Percentiles rank a stretch among this genome's conserved stretches.
These are phyloP conservation scores for Schizosaccharomyces versatilis DNA, from an alignment of 1,139 yeast species.

Conservation along the genomic window DNA sequence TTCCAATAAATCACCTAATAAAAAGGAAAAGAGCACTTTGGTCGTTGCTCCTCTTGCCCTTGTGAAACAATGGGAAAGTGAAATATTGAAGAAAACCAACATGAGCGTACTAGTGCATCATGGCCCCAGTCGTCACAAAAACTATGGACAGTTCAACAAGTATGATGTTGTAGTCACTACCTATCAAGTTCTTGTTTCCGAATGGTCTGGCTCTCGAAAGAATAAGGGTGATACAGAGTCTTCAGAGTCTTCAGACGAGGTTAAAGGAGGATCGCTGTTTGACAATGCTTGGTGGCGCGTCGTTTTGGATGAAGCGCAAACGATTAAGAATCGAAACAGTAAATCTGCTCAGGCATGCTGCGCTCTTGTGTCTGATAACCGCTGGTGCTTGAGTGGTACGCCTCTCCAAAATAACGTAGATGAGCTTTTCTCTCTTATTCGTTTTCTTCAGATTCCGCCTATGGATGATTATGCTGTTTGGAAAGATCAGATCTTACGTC, in stretches of 20 bases:
- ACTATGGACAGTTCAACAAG: slow-evolving; percentile 12
- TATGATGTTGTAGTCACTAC: slow-evolving; percentile 66
- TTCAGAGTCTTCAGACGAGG: slow-evolving; percentile 19
- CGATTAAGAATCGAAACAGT: slow-evolving; percentile 53
- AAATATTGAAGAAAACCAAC: slow-evolving; percentile 29
- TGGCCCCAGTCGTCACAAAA: slow-evolving; percentile 30
- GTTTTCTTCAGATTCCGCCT: slow-evolving; percentile 57
- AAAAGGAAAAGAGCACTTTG: slow-evolving; percentile 36
- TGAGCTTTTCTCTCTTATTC: slow-evolving; percentile 57
- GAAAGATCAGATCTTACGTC: slow-evolving; percentile 66
- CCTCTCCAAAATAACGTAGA: slow-evolving; percentile 76
- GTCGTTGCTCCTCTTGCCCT: slow-evolving; percentile 61
- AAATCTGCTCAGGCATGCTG: slow-evolving; percentile 47
- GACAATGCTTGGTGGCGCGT: slow-evolving; percentile 37
- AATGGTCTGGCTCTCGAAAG: slow-evolving; percentile 7
- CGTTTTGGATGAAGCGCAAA: slow-evolving; percentile 79
- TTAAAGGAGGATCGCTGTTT: slow-evolving; percentile 23
- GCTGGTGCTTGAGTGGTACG: slow-evolving; percentile 78
- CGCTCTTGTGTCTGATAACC: slow-evolving; percentile 31
- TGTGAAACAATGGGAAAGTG: slow-evolving; percentile 48
- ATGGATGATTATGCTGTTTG: slow-evolving; percentile 72
- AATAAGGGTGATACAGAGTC: slow-evolving; percentile 4
- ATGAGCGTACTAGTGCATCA: slow-evolving; percentile 25
- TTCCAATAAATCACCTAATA: slow-evolving; percentile 43
- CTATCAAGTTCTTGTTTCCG: slow-evolving; percentile 31